Evolutionary conservation across 768 basidiomycete species (phyloP), one percentile per base, ranked within the genome.

Genomic region (Gymnopilus dilepis): DNA sequence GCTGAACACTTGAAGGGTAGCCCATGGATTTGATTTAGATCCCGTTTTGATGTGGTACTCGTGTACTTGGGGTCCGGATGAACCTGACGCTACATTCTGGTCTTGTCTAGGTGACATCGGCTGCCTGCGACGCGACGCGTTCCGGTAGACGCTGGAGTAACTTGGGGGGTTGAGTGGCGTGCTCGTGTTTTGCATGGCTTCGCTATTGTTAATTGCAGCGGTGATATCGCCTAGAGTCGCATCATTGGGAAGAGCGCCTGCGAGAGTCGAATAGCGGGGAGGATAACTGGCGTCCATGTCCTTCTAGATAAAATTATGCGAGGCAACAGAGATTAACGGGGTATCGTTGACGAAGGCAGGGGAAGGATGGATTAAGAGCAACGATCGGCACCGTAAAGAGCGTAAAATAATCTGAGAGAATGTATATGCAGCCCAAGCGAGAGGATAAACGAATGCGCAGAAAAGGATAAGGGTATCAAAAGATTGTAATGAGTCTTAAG

Each of bases 1-100:
- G 50, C 74, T 73, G 48, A 67, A 67, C 12, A 72, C 53, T 45
- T 62, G 69, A 34, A 76, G 60, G 11, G 67, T 73, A 17, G 71
- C 68, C 70, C 71, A 75, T 11, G 70, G 62, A 7, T 56, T 45
- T 11, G 57, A 17, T 43, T 59, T 65, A 22, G 30, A 21, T 7
- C 65, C 65, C 22, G 31, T 57, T n/a, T 42, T 62, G 52, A 65
- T 58, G 17, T 67, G 64, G 34, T 67, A 70, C 43, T 66, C 65
- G 31, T 65, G 65, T 9, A 59, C 43, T 45, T 66, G 62, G 1
- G 59, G 56, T 22, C 56, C 66, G 33, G 56, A n/a, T 5, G 54
- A 54, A 56, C 60, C 50, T 17, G 59, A 33, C 13, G 33, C 30
- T 34, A 40, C 57, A 31, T 55, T 45, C 19, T 30, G 30, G 26